Evolutionary conservation across 2,329 filamentous ascomycete genomes (phyloP).

Genomic region (Rugonectria rugulosa): DNA sequence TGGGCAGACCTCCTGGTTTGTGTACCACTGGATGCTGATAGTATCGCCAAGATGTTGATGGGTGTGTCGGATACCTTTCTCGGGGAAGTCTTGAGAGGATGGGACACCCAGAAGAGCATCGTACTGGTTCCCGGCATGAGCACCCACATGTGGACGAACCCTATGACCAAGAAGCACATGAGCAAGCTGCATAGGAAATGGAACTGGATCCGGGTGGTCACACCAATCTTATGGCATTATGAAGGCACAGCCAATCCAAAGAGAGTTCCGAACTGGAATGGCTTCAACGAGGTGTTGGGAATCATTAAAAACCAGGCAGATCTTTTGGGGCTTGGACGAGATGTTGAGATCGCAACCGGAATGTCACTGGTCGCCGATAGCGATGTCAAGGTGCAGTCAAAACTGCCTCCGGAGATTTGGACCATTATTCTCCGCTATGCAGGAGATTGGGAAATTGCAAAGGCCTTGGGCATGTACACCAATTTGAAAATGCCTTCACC

Average conservation of each 20-base stretch:
- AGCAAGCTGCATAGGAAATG: conserved; percentile 84
- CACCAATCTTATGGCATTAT: conserved; percentile 85
- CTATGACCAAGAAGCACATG: conserved; percentile 86
- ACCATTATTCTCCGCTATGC: conserved; percentile 84
- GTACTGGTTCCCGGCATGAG: conserved; percentile 90
- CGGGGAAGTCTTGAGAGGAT: conserved; percentile 81
- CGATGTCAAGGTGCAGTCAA: conserved; percentile 47
- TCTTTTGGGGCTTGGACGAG: conserved; percentile 75
- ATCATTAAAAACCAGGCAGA: conserved; percentile 81
- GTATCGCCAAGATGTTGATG: conserved; percentile 85
- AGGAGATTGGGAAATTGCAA: conserved; percentile 90
- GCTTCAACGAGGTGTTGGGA: conserved; percentile 74
- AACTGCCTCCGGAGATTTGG: conserved; percentile 87
- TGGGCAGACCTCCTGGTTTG: conserved; percentile 91
- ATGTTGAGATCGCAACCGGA: conserved; percentile 65
- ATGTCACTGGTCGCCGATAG: conserved; percentile 45
- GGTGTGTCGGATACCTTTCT: conserved; percentile 84
- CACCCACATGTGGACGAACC: conserved; percentile 87
- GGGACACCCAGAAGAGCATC: conserved; percentile 87
- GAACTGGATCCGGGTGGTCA: conserved; percentile 85
- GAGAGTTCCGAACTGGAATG: conserved; percentile 66
- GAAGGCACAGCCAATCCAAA: conserved; percentile 60
- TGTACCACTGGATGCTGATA: conserved; percentile 84
- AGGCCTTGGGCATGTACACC: conserved; percentile 81
- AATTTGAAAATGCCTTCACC: conserved; percentile 75